Base-by-base conservation (phyloP, 2,329 filamentous ascomycete genomes). In the Botrytis tulipae region DNA sequence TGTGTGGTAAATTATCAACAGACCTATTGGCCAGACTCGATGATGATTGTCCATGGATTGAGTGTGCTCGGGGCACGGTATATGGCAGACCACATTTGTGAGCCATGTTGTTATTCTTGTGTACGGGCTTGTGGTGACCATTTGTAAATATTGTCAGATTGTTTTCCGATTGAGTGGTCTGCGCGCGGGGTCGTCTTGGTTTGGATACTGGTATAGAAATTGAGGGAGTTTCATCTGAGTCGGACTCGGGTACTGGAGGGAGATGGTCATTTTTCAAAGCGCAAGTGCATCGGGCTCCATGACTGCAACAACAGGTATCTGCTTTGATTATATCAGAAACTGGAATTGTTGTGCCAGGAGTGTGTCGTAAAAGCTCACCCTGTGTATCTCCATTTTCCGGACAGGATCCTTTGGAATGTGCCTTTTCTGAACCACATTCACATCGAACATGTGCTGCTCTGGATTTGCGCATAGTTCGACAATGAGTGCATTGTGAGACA, bases 401-500 rank as follows among this genome's bases (percentile, higher is more conserved):
- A 82, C 89, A 91, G 82, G 78, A 76, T 67, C 76, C 78, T 74
- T 82, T 82, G 14, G 89, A 89, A 85, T 92, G 92, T 76, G 91
- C 90, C 87, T 97, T 98, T 84, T 97, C 80, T 82, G 94, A 94
- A 83, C 94, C 95, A 84, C 96, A 99, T 84, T 98, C 95, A 85
- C 96, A 99, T 84, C 96, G 97, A 81, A 96, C 90, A 84, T 98
- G 96, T 77, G 95, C 93, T 74, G 95, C 92, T 80, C 96, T 93
- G 83, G 94, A 95, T 88, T 98, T 98, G 85, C 96, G 95, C 87
- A 97, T 92, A 78, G 92, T 90, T 83, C 96, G 95, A 85, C 96
- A 99, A 85, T 99, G 96, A 78, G 94, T 90, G 85, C 96, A 99
- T 91, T 99, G 96, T 80, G 96, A 97, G 79, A 98, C 94, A 76